Base-by-base conservation (phyloP, 805 yeast genomes). In the Wickerhamiella alocasiicola region DNA sequence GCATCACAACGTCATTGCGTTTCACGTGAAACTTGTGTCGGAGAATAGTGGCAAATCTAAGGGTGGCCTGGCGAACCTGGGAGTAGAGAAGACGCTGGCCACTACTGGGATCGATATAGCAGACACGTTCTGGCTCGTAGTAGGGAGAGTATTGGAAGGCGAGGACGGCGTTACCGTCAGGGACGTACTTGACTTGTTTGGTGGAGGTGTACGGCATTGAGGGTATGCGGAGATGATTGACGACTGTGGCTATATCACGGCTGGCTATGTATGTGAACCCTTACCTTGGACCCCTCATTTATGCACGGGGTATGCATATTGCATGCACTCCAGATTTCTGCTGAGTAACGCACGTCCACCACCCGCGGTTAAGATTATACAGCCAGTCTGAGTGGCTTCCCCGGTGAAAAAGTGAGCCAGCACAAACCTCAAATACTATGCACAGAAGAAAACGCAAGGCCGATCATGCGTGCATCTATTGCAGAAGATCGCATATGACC, bases 401-500 rank as follows among this genome's bases (percentile, higher is more conserved):
- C n/a, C n/a, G n/a, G n/a, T n/a, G n/a, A n/a, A 28, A 13, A 19
- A 28, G 18, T 9, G 16, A n/a, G n/a, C n/a, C n/a, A n/a, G n/a
- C n/a, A n/a, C n/a, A n/a, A n/a, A n/a, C n/a, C n/a, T n/a, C n/a
- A n/a, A n/a, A n/a, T n/a, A n/a, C n/a, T n/a, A n/a, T n/a, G 33
- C 33, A 30, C 17, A 11, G 11, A n/a, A 39, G 31, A 24, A 39
- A 53, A 16, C 48, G 44, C 11, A 56, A 56, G 38, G 58, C 51
- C 12, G 57, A 51, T 45, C 56, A 49, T 19, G 94, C 97, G 0
- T 87, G 97, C 61, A 80, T 87, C 1, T 87, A 81, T 55, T 87
- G 96, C 56, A 72, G 95, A 29, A 66, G 97, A 41, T 82, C 95
- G 0, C 97, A 87, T 57, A 82, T 87, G 87, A 81, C 84, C 23